Evolutionary conservation across 1,139 yeast genomes (phyloP).

Genomic region (Wickerhamomyces sp.): DNA sequence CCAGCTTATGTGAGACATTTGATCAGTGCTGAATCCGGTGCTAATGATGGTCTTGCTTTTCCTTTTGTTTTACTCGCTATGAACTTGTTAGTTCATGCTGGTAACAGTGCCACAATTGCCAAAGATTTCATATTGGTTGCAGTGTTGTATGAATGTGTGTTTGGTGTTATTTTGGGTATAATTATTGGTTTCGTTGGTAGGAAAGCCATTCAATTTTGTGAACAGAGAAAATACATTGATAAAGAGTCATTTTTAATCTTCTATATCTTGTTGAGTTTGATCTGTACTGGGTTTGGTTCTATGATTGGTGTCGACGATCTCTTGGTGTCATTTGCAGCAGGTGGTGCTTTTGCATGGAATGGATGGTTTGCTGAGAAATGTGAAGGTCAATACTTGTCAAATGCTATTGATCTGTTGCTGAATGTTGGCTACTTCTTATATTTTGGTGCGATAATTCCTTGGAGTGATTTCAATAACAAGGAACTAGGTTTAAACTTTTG

Average conservation of each 20-base stretch:
- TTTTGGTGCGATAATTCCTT: slow-evolving; percentile 33
- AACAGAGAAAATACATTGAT: slow-evolving; percentile 20
- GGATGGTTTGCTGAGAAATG: slow-evolving; percentile 30
- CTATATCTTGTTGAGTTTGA: slow-evolving; percentile 22
- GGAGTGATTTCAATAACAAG: slow-evolving; percentile 24
- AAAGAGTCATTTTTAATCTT: slow-evolving; percentile 24
- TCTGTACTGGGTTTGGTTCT: slow-evolving; percentile 32
- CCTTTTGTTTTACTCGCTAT: slow-evolving; percentile 34
- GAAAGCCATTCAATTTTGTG: slow-evolving; percentile 23
- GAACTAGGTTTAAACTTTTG: slow-evolving; percentile 26
- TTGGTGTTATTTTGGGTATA: slow-evolving; percentile 30
- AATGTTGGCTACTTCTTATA: slow-evolving; percentile 31
- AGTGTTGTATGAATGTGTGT: slow-evolving; percentile 29
- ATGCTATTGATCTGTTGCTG: slow-evolving; percentile 28
- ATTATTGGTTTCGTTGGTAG: slow-evolving; percentile 28
- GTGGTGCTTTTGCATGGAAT: slow-evolving; percentile 26
- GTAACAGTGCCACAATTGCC: slow-evolving; percentile 23
- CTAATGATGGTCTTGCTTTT: slow-evolving; percentile 37
- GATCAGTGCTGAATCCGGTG: slow-evolving; percentile 35
- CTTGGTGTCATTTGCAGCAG: slow-evolving; percentile 31
- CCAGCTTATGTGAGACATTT: slow-evolving; percentile 26
- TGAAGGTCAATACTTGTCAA: slow-evolving; percentile 26
- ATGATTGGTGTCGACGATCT: slow-evolving; percentile 34
- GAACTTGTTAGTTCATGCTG: slow-evolving; percentile 25
- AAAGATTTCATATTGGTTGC: slow-evolving; percentile 32